A percentile compares a stretch with the other conserved stretches of the same genome.
Conservation (phyloP, 192 early-diverging fungal species). For the Entomortierella chlamydospora region DNA sequence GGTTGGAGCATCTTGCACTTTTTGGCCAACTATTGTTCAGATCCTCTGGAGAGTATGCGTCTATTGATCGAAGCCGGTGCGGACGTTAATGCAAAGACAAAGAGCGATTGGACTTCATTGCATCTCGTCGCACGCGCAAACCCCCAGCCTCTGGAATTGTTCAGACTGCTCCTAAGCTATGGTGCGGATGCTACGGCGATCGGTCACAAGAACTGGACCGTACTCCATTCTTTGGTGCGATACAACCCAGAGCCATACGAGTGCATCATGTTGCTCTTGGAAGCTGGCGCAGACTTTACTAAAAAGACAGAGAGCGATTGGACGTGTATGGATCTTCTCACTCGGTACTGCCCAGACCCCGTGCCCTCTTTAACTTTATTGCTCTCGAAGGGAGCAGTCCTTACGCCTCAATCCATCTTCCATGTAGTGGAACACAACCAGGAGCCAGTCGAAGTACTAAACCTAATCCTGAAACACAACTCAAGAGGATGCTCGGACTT, state of each 20-base stretch:
- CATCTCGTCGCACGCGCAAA: slow-evolving; percentile 75
- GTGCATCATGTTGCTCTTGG: slow-evolving; percentile 37
- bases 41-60: slow-evolving; percentile 65
- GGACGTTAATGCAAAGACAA: slow-evolving; percentile 70
- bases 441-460: slow-evolving; percentile 40
- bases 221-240: slow-evolving; percentile 42
- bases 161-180: slow-evolving; percentile 51
- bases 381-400: slow-evolving; percentile 38
- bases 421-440: slow-evolving; percentile 50
- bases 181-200: slow-evolving; percentile 50
- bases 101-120: slow-evolving; percentile 75
- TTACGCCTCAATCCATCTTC: slow-evolving; percentile 48
- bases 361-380: slow-evolving; percentile 48
- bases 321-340: slow-evolving; percentile 54
- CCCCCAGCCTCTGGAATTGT: slow-evolving; percentile 50
- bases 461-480: slow-evolving; percentile 34
- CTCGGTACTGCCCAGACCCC: slow-evolving; percentile 46
- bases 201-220: slow-evolving; percentile 54
- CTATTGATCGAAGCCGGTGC: slow-evolving; percentile 72
- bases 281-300: slow-evolving; percentile 48
- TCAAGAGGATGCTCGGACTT: slow-evolving; percentile 27
- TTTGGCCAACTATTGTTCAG: slow-evolving; percentile 54
- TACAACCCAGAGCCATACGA: slow-evolving; percentile 49
- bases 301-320: slow-evolving; percentile 53
- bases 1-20: slow-evolving; percentile 69